Conservation (phyloP, 2,329 filamentous ascomycete genomes). For the Colletotrichum lupini region DNA sequence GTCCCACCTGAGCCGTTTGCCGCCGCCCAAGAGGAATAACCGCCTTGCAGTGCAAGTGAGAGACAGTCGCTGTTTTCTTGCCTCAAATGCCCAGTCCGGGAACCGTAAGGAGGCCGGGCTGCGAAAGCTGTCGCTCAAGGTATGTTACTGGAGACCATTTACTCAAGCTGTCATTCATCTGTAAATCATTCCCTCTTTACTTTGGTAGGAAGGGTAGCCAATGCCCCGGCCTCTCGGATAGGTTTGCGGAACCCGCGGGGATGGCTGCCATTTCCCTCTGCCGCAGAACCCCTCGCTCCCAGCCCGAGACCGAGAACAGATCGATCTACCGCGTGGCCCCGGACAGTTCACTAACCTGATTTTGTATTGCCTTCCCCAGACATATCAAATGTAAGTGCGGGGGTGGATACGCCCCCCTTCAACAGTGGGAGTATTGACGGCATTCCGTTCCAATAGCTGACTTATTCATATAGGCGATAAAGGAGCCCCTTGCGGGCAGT, state of each 20-base stretch:
- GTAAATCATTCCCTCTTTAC: no score
- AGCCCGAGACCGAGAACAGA: no score
- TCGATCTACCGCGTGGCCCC: not conserved
- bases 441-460: not conserved
- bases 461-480: conserved; percentile 5
- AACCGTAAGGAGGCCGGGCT: conserved; percentile 10
- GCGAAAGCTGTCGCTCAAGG: conserved; percentile 22
- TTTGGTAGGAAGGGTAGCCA: no score
- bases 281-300: not conserved
- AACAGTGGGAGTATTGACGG: no score
- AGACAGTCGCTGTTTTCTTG: not conserved
- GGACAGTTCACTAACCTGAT: not conserved
- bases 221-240: not conserved
- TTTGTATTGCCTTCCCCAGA: not conserved
- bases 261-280: not conserved
- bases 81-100: conserved; percentile 7
- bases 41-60: not conserved
- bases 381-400: conserved; percentile 27
- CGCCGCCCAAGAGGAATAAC: no score
- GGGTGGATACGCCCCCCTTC: not conserved
- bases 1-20: not conserved
- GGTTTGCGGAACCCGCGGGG: not conserved
- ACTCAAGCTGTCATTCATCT: not conserved
- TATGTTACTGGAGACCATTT: not conserved
- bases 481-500: conserved; percentile 21